phyloP scores from a whole-genome alignment of 257 asterid genomes.

The Echium plantagineum region DNA sequence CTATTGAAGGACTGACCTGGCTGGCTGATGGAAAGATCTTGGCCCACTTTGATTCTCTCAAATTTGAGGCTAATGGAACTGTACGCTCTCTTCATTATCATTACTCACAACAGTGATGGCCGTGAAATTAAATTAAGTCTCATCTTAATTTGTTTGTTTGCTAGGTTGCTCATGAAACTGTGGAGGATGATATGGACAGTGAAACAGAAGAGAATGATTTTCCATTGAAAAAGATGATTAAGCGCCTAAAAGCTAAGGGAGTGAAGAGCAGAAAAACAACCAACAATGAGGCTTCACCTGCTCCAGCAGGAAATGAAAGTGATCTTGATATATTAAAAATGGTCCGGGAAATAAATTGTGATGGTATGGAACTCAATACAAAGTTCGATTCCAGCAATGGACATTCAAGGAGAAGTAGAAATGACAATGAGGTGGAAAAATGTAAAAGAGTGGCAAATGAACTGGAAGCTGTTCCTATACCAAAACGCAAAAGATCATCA shows the following conservation, averaged over 20 bases:
- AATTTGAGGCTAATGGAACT: conserved; percentile 64
- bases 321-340: conserved; percentile 71
- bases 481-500: conserved; percentile 65
- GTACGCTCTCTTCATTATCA: conserved; percentile 26
- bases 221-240: conserved; percentile 82
- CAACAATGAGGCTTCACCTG: conserved; percentile 39
- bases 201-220: conserved; percentile 90
- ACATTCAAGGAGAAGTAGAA: conserved; percentile 39
- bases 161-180: conserved; percentile 50
- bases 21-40: conserved; percentile 68
- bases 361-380: conserved; percentile 35
- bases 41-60: conserved; percentile 70
- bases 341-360: conserved; percentile 79
- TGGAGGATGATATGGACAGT: conserved; percentile 70
- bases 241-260: conserved; percentile 78
- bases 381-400: conserved; percentile 70
- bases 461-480: conserved; percentile 51
- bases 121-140: neutral
- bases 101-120: neutral
- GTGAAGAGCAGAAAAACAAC: conserved; percentile 70
- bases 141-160: neutral
- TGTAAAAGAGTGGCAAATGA: conserved; percentile 42
- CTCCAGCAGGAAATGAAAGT: conserved; percentile 26
- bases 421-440: conserved; percentile 36
- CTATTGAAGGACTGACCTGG: conserved; percentile 67